Conservation (phyloP, 129 eudicot species). For the Solidago caesia region DNA sequence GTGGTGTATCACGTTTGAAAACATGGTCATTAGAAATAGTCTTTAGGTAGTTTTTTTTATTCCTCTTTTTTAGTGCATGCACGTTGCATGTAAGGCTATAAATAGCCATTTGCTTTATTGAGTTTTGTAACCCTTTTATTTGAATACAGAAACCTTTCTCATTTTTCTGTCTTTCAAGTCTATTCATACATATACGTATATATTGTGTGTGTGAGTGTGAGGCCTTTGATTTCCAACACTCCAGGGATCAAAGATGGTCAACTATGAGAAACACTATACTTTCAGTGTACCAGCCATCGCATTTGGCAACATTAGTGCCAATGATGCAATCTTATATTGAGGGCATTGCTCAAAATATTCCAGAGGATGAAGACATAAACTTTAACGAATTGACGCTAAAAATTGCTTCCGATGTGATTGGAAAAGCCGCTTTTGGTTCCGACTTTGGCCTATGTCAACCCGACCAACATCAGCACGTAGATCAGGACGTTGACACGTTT, state of each 20-base stretch:
- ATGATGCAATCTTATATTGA: conserved; percentile 73
- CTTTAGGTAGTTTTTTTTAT: too few relatives aligned
- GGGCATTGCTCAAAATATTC: conserved; percentile 46
- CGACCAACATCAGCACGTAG: conserved; percentile 25
- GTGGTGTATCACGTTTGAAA: too few relatives aligned
- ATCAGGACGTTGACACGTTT: conserved; percentile 48
- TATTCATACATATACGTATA: too few relatives aligned
- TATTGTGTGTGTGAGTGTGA: too few relatives aligned
- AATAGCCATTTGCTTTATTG: too few relatives aligned
- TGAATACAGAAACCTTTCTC: too few relatives aligned
- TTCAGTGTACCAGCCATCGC: conserved; percentile 58
- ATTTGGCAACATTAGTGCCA: conserved; percentile 71
- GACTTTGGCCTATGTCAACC: conserved; percentile 76
- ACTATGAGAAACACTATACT: conserved; percentile 84
- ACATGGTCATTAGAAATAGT: too few relatives aligned
- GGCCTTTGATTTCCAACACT: too few relatives aligned
- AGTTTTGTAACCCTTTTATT: too few relatives aligned
- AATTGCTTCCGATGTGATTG: conserved; percentile 72
- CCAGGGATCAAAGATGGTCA: conserved; percentile 94
- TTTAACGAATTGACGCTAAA: conserved; percentile 69
- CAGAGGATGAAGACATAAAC: conserved; percentile 40
- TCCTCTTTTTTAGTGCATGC: too few relatives aligned
- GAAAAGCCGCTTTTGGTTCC: conserved; percentile 85
- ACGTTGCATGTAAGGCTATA: too few relatives aligned
- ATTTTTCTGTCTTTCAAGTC: too few relatives aligned